Base-by-base conservation (phyloP, 352 stramenopile genomes). In the Globisporangium solare region DNA sequence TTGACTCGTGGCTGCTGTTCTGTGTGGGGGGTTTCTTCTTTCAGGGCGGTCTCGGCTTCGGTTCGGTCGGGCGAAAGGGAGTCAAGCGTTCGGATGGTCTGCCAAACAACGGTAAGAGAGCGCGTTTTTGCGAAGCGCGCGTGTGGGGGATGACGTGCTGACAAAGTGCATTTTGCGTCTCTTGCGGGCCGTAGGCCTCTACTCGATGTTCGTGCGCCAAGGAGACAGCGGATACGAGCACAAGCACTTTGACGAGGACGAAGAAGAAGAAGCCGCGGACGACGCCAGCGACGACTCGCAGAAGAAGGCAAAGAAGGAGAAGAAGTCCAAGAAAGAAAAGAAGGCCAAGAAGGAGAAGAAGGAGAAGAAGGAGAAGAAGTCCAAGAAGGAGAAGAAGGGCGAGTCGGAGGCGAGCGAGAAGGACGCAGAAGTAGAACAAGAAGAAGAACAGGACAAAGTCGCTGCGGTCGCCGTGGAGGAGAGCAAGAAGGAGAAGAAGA, bases 191-290 rank as follows among this genome's bases (percentile, higher is more conserved):
- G 39, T 39, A 76, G 68, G 83, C 27, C 66, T 94, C 14, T 94
- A 94, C 60, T 77, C 77, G 32, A 94, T 91, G 83, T 94, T 94
- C 50, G 83, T 94, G 58, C 79, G 83, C 20, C 71, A 90, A 56
- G 83, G 83, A 47, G 73, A 94, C 37, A 70, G 83, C 21, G 70
- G 72, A 11, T 90, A 92, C 65, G 60, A 77, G 61, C 83, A 94
- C 68, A 92, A 92, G 58, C 83, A 87, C 67, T 94, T 89, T 60
- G 68, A 83, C n/a, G 79, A 89, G 12, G 49, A 73, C 11, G 66
- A 73, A 24, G 59, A 76, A 8, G 58, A 47, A 43, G 66, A 15
- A 62, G 60, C 24, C 24, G 24, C 24, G 24, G 60, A 56, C n/a
- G 60, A 48, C 10, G 61, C 69, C n/a, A 74, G 71, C 35, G 58